A percentile compares a stretch with the other conserved stretches of the same genome.
Conservation (phyloP, 495 filamentous ascomycete genomes). For the Penicillium turbatum region DNA sequence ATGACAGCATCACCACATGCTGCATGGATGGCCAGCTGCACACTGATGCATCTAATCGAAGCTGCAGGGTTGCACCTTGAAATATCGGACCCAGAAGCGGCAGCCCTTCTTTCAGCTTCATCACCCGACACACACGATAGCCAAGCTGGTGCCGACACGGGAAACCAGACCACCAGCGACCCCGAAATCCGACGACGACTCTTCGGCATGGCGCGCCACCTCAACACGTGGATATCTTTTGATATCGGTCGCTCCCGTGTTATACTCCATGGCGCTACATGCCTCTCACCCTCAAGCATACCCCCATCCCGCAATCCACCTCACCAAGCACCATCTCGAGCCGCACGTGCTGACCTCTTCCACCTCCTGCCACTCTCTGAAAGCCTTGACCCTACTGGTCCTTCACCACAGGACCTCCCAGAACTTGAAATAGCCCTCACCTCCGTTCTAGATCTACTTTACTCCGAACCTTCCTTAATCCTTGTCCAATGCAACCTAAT, state of each 20-base stretch:
- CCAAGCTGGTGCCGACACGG: conserved; percentile 2
- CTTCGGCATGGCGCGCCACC: conserved; percentile 48
- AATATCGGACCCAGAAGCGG: conserved; percentile 18
- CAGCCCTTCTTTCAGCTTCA: conserved; percentile 9
- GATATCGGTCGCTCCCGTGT: conserved; percentile 52
- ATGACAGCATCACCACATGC: conserved; percentile 49
- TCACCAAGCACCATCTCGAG: conserved; percentile 13
- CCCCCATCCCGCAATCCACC: conserved; percentile 16
- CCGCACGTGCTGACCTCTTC: conserved; percentile 30
- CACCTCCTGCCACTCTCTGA: conserved; percentile 44
- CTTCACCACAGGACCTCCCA: conserved; percentile 25
- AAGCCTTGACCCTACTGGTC: conserved; percentile 40
- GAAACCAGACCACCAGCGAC: conserved; percentile 15
- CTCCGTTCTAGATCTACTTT: conserved; percentile 35
- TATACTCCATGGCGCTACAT: conserved; percentile 39
- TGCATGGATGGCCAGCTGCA: conserved; percentile 54
- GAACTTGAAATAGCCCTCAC: conserved; percentile 37
- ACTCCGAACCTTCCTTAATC: conserved; percentile 35
- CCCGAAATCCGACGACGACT: conserved; percentile 40
- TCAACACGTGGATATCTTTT: conserved; percentile 50
- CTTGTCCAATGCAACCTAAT: conserved; percentile 50
- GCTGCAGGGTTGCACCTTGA: conserved; percentile 50
- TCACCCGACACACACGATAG: conserved; percentile 14
- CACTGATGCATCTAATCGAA: conserved; percentile 52
- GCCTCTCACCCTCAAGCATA: conserved; percentile 21